A percentile compares a stretch with the other conserved stretches of the same genome.
Evolutionary conservation across 306 rosid genomes (phyloP).

Genomic region (Sesbania bispinosa): DNA sequence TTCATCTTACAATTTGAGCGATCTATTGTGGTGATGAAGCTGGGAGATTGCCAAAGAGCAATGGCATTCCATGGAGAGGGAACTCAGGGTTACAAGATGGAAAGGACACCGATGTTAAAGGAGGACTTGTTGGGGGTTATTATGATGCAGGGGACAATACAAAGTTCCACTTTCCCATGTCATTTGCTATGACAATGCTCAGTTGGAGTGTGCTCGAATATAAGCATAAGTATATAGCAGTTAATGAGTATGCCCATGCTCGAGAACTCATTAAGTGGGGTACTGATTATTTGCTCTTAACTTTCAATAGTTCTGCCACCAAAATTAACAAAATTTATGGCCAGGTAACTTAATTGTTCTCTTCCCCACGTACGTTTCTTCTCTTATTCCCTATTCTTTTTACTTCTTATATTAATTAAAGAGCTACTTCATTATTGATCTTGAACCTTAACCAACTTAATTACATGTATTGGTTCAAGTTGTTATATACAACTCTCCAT

Average conservation of each 20-base stretch:
- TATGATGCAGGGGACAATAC: constrained; percentile 43
- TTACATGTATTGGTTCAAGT: no score
- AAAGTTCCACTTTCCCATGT: constrained; percentile 44
- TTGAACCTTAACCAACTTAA: not conserved
- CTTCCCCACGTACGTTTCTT: no score
- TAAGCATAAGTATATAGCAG: constrained; percentile 27
- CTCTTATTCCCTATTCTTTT: not conserved
- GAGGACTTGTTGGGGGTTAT: constrained; percentile 42
- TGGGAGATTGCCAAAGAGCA: constrained; percentile 37
- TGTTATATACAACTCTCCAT: no score
- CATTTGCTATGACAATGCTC: constrained; percentile 46
- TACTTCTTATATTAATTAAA: not conserved
- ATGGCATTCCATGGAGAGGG: constrained; percentile 38
- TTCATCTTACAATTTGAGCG: not conserved
- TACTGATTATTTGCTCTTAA: constrained; percentile 58
- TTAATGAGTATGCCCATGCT: constrained; percentile 32
- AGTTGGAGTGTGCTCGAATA: constrained; percentile 51
- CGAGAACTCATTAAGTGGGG: constrained; percentile 47
- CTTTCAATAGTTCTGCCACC: constrained; percentile 61
- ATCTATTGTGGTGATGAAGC: constrained; percentile 40
- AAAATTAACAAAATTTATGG: constrained; percentile 42
- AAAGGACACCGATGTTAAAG: constrained; percentile 18
- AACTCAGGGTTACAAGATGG: constrained; percentile 45
- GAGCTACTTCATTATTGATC: not conserved
- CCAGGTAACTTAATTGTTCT: no score